Evolutionary conservation across 2,329 filamentous ascomycete species (phyloP), one percentile per base, ranked within the genome.

Genomic region (Laburnicola sp.): DNA sequence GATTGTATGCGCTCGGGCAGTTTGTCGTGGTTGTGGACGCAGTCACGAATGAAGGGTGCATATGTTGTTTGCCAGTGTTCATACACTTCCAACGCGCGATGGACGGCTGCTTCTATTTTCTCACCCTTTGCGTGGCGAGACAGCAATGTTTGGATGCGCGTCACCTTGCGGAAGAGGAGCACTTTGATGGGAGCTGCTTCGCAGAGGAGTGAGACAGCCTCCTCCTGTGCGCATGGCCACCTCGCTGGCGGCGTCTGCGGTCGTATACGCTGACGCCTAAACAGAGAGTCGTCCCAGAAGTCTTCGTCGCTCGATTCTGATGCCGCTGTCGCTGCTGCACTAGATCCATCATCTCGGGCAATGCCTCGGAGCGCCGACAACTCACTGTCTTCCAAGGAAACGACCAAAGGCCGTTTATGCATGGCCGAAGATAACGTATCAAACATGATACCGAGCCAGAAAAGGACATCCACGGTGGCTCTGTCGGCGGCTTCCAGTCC

Each of bases 171-270:
- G 58, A 80, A 85, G 2, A 85, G 74, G 2, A 85, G 70, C 1
- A 85, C 81, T 62, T 85, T 85, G 50, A 84, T 78, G 0, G 82
- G 81, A 2, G 80, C 80, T 3, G 82, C 78, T 50, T 80, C 76
- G 10, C 77, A 76, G 2, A 85, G 73, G 2, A 76, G 67, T 22
- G 76, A 68, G 2, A 79, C 75, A 1, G 82, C 80, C 5, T 75
- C 73, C n/a, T 80, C 75, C 53, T 80, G 78, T 0, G 79, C 73
- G 59, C 81, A 84, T 3, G 82, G 82, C 79, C 81, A 84, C 40
- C 75, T 74, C 5, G 74, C 51, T n/a, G 54, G 50, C 22, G 38
- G 57, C 30, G 48, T 51, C 49, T 48, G 54, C 31, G 53, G 53
- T 37, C 54, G 53, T 52, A 48, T 54, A 41, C 63, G 51, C 44